A percentile compares a stretch with the other conserved stretches of the same genome.
Conservation (phyloP, 257 asterid species). For the Leptodermis oblonga region DNA sequence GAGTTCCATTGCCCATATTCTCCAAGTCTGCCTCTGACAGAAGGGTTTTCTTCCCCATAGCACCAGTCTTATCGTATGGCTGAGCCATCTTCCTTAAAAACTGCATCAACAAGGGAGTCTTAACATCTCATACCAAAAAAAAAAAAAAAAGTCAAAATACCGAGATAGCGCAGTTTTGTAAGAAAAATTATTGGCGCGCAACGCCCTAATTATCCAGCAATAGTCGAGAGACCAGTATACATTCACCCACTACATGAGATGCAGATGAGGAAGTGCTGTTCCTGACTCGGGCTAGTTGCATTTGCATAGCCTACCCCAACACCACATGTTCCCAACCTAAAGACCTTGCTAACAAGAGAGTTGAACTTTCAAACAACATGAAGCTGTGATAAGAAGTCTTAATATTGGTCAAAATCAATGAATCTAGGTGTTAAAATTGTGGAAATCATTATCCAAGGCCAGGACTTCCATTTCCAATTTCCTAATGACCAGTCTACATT, state of each 20-base stretch:
- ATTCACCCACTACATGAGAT: too few species aligned
- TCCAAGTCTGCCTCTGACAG: constrained; percentile 83
- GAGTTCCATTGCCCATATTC: constrained; percentile 55
- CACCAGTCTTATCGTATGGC: constrained; percentile 88
- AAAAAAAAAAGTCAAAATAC: too few species aligned
- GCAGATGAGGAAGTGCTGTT: not conserved
- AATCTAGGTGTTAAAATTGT: not conserved
- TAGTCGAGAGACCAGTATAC: too few species aligned
- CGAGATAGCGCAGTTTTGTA: too few species aligned
- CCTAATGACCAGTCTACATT: not conserved
- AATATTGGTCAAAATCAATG: not conserved
- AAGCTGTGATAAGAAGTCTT: not conserved
- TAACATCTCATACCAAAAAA: not conserved
- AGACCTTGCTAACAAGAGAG: not conserved
- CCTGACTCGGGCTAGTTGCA: not conserved
- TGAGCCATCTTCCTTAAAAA: constrained; percentile 96
- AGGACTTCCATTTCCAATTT: not conserved
- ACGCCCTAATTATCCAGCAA: not conserved
- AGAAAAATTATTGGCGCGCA: not conserved
- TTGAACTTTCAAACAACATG: too few species aligned
- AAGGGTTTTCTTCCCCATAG: constrained; percentile 77
- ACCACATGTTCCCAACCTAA: not conserved
- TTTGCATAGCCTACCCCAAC: not conserved
- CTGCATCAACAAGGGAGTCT: constrained; percentile 33
- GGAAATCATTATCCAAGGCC: not conserved